Conservation (phyloP, 1,284 basidiomycete genomes). For the Fomitopsis palustris region DNA sequence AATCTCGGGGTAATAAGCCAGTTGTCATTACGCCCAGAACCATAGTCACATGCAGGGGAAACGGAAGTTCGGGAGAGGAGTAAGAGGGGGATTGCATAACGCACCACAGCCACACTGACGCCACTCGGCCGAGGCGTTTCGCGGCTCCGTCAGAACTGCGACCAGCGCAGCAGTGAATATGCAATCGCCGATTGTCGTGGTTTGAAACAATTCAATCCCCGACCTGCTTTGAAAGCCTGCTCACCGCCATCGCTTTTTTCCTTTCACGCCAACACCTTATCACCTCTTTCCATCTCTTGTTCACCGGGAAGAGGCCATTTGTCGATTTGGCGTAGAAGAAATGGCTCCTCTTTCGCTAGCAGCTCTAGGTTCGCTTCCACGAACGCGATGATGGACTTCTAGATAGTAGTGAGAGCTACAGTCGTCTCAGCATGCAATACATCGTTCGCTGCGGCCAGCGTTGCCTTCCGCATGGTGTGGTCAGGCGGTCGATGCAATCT, state of each 20-base stretch:
- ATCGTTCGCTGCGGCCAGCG: neutral
- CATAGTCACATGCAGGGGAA: slow-evolving; percentile 1
- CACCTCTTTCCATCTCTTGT: slow-evolving; percentile 26
- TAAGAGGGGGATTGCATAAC: neutral
- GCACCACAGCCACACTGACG: neutral
- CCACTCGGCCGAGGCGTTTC: neutral
- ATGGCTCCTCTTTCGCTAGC: slow-evolving; percentile 45
- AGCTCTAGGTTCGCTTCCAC: slow-evolving; percentile 33
- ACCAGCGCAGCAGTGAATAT: neutral
- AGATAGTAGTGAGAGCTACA: slow-evolving; percentile 62
- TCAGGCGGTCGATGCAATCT: no score
- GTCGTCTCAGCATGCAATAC: neutral
- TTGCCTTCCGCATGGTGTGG: no score
- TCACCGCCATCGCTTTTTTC: neutral
- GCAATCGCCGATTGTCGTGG: neutral
- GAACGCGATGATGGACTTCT: slow-evolving; percentile 51
- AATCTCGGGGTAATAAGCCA: neutral
- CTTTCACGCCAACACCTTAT: slow-evolving; percentile 34
- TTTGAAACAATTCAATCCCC: slow-evolving; percentile 1
- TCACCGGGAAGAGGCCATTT: slow-evolving; percentile 32
- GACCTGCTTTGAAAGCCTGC: neutral
- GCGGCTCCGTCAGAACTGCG: neutral
- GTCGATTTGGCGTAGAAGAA: slow-evolving; percentile 29
- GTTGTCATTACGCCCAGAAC: slow-evolving; percentile 1
- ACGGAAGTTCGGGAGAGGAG: slow-evolving; percentile 2